A percentile compares a stretch with the other conserved stretches of the same genome.
phyloP scores from a whole-genome alignment of 345 rosid species.

The Dipteronia sinensis region DNA sequence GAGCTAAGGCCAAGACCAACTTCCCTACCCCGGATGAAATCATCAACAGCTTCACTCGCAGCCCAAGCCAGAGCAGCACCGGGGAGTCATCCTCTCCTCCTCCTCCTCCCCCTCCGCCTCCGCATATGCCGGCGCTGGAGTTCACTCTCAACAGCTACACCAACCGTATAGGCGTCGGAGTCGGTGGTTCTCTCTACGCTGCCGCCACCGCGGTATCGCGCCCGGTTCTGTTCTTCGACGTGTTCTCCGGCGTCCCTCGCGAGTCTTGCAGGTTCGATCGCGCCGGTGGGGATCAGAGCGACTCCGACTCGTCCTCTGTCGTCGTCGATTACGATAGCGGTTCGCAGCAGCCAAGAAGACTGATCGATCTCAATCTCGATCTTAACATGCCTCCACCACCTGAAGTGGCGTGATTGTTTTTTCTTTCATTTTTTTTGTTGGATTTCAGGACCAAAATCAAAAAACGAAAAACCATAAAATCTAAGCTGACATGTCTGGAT shows the following conservation, averaged over 20 bases:
- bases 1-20: conserved; percentile 82
- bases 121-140: conserved; percentile 42
- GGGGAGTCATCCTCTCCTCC: conserved; percentile 58
- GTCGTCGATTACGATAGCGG: conserved; percentile 53
- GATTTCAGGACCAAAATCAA: neutral
- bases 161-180: conserved; percentile 16
- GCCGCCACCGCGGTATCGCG: conserved; percentile 11
- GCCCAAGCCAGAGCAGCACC: conserved; percentile 88
- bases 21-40: conserved; percentile 50
- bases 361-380: conserved; percentile 55
- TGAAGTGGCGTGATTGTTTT: conserved; percentile 49
- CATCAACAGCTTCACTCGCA: conserved; percentile 36
- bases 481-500: conserved; percentile 30
- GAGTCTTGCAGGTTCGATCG: conserved; percentile 35
- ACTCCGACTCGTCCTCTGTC: conserved; percentile 66
- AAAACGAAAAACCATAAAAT: conserved; percentile 21
- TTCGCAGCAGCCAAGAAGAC: conserved; percentile 25
- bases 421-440: neutral
- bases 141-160: conserved; percentile 45
- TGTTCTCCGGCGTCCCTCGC: conserved; percentile 39
- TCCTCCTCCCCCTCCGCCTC: conserved; percentile 29
- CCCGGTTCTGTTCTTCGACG: conserved; percentile 57
- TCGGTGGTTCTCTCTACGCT: conserved; percentile 22
- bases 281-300: conserved; percentile 45
- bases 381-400: conserved; percentile 68